phyloP scores from a whole-genome alignment of 75 land plant genomes.

The Sequoia sempervirens region DNA sequence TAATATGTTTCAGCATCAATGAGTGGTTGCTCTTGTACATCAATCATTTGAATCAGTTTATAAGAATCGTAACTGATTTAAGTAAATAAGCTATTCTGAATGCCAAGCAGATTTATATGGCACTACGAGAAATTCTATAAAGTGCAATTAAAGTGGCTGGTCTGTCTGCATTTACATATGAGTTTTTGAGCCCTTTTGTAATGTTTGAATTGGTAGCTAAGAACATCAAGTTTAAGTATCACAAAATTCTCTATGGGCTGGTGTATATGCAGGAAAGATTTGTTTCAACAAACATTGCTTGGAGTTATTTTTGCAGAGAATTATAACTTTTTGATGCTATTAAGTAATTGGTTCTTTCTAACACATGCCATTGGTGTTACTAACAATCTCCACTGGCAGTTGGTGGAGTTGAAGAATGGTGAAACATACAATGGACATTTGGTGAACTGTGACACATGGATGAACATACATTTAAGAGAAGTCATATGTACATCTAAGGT shows the following conservation, averaged over 20 bases:
- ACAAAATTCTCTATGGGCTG: not conserved
- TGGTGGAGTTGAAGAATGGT: conserved; percentile 97
- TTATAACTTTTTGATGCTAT: not conserved
- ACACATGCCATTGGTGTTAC: not conserved
- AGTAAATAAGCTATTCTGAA: not conserved
- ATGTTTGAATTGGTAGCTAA: not conserved
- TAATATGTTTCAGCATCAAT: not conserved
- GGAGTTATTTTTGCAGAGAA: not conserved
- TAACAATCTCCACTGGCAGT: conserved; percentile 28
- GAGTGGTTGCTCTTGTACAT: not conserved
- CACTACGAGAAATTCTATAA: not conserved
- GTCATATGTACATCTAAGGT: conserved; percentile 99
- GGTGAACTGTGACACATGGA: conserved; percentile 99
- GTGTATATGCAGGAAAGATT: not conserved
- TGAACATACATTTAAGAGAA: conserved; percentile 99
- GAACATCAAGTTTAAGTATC: not conserved
- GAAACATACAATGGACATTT: conserved; percentile 99
- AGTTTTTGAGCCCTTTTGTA: not conserved
- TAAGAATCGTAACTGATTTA: not conserved
- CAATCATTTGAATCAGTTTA: not conserved
- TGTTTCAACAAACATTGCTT: not conserved
- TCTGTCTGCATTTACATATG: not conserved
- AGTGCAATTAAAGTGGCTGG: not conserved
- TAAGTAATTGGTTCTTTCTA: not conserved
- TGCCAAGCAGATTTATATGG: not conserved